A percentile compares a stretch with the other conserved stretches of the same genome.
These are phyloP conservation scores for Phaseolus lunatus DNA, from an alignment of 306 rosid genomes.

Conservation along the genomic window DNA sequence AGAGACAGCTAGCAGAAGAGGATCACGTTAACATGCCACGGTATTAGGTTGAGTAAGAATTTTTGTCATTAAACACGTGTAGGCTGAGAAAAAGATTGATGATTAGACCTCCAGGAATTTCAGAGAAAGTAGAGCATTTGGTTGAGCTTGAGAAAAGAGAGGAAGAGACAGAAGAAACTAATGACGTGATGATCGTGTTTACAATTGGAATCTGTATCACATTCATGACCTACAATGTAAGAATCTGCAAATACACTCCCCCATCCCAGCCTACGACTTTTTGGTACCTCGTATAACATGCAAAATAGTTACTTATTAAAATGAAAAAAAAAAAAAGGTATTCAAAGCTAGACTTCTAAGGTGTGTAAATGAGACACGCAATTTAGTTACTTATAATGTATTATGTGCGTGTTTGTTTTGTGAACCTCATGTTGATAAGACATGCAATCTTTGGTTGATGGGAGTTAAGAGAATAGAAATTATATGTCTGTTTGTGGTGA, in stretches of 20 bases:
- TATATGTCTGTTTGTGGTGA: no score
- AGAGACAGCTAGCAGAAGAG: neutral
- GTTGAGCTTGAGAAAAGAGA: neutral
- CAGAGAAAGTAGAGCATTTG: neutral
- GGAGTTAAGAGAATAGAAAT: no score
- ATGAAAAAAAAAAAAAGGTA: neutral
- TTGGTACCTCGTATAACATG: no score
- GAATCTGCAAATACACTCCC: neutral
- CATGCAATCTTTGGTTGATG: no score
- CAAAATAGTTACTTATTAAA: neutral
- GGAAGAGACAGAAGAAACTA: neutral
- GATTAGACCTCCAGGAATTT: neutral
- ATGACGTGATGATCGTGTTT: conserved; percentile 1
- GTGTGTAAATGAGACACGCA: neutral
- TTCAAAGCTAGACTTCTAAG: neutral
- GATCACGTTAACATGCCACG: neutral
- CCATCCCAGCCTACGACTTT: neutral
- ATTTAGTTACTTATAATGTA: no score
- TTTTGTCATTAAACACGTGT: neutral
- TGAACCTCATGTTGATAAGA: no score
- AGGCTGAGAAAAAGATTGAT: neutral
- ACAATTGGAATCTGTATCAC: neutral
- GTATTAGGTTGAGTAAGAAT: neutral
- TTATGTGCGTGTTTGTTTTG: no score
- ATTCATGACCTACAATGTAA: conserved; percentile 16